Conservation (phyloP, 306 rosid genomes). For the Sindora glabra region DNA sequence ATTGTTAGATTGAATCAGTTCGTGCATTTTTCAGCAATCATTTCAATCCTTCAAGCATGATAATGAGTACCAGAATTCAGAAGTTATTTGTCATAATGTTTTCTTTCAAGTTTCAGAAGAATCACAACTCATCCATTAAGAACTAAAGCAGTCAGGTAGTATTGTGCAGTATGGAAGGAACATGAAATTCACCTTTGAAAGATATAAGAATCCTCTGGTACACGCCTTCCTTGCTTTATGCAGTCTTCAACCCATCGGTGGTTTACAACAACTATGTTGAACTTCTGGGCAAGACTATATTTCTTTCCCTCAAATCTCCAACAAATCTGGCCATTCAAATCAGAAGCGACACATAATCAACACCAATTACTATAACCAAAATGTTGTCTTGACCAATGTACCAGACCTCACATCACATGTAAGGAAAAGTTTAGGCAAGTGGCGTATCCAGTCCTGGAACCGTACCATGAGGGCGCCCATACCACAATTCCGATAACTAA, state of each 20-base stretch:
- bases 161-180: not conserved
- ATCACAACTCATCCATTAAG: not conserved
- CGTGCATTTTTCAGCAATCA: not conserved
- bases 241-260: constrained; percentile 91
- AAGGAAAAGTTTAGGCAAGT: too few species aligned
- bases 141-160: not conserved
- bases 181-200: constrained; percentile 42
- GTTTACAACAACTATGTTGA: constrained; percentile 41
- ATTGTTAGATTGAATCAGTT: not conserved
- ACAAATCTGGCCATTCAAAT: constrained; percentile 48
- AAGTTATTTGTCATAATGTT: not conserved
- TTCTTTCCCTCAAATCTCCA: constrained; percentile 68
- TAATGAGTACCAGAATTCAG: not conserved
- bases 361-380: too few species aligned
- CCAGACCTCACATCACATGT: too few species aligned
- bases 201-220: constrained; percentile 57
- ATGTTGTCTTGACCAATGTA: too few species aligned
- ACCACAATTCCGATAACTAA: not conserved
- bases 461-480: too few species aligned
- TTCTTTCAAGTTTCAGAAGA: not conserved
- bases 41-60: not conserved
- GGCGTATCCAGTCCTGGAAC: too few species aligned
- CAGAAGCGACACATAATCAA: not conserved
- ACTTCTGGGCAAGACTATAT: constrained; percentile 49
- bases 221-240: constrained; percentile 57